phyloP scores from a whole-genome alignment of 306 rosid genomes.

The Echinosophora koreensis region DNA sequence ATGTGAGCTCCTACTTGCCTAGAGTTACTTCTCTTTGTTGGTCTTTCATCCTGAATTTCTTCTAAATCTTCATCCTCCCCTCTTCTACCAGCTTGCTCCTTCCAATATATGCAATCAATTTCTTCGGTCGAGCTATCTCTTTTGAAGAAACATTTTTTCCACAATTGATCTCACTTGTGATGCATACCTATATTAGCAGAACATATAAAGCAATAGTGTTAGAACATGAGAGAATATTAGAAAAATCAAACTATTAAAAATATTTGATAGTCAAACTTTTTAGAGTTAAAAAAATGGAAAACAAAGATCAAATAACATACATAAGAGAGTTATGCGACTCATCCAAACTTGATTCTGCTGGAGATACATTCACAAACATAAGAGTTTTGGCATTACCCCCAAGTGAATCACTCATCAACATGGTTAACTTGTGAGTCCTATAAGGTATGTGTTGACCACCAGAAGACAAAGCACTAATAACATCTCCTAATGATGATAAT shows the following conservation, averaged over 20 bases:
- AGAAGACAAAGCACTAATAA: conserved; percentile 84
- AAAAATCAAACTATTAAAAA: too few relatives aligned
- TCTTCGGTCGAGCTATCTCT: too few relatives aligned
- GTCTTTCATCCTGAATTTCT: conserved; percentile 79
- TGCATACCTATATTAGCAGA: too few relatives aligned
- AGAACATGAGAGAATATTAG: too few relatives aligned
- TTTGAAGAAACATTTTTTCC: too few relatives aligned
- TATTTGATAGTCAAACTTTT: too few relatives aligned
- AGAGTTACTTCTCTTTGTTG: conserved; percentile 60
- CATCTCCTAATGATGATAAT: conserved; percentile 96
- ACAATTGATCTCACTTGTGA: too few relatives aligned
- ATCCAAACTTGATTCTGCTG: conserved; percentile 84
- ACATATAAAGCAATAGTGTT: too few relatives aligned
- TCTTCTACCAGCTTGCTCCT: too few relatives aligned
- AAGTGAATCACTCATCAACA: conserved; percentile 97
- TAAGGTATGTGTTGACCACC: conserved; percentile 94
- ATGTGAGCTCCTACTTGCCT: conserved; percentile 23
- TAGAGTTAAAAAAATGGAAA: too few relatives aligned
- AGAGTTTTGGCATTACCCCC: conserved; percentile 98
- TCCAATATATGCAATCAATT: too few relatives aligned
- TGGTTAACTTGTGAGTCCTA: conserved; percentile 90
- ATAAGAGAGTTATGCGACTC: conserved; percentile 89
- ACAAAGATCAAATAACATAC: too few relatives aligned
- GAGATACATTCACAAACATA: conserved; percentile 94
- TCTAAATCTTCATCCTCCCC: conserved; percentile 87